Evolutionary conservation across 164 flowering plant species (phyloP).

Genomic region (Piper betle): DNA sequence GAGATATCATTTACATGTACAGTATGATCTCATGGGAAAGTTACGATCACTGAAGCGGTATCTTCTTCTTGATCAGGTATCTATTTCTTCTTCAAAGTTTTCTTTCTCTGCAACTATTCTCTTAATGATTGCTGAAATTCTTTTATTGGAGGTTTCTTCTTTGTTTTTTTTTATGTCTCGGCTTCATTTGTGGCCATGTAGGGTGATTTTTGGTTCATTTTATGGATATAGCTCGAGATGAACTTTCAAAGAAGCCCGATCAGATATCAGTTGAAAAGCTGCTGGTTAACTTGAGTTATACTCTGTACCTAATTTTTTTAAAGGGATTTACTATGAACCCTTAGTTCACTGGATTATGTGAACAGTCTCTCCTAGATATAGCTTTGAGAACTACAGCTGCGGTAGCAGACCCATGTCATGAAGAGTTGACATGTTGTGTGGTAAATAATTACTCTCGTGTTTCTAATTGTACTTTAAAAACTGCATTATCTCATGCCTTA

Average conservation of each 20-base stretch:
- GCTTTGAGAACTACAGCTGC: conserved; percentile 93
- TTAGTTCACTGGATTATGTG: conserved; percentile 1
- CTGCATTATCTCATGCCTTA: too few species aligned
- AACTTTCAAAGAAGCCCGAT: conserved; percentile 64
- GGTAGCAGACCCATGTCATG: conserved; percentile 90
- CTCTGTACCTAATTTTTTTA: not conserved
- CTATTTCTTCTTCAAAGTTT: not conserved
- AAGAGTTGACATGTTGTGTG: conserved; percentile 88
- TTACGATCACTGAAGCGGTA: conserved; percentile 87
- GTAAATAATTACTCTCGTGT: conserved; percentile 15
- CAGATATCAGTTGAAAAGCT: conserved; percentile 85
- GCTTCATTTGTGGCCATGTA: conserved; percentile 7
- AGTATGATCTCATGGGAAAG: conserved; percentile 94
- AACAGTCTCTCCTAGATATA: conserved; percentile 86
- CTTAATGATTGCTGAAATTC: not conserved
- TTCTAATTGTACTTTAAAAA: too few species aligned
- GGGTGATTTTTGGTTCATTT: conserved; percentile 99
- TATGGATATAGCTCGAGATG: conserved; percentile 94
- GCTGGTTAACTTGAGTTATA: conserved; percentile 37
- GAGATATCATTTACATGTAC: conserved; percentile 7
- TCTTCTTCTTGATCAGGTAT: conserved; percentile 96
- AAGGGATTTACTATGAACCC: not conserved
- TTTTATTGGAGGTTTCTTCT: not conserved
- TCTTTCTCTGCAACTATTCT: not conserved
- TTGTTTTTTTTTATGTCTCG: not conserved